These are phyloP conservation scores for Alloascoidea africana DNA, from an alignment of 805 yeast genomes.

Conservation along the genomic window DNA sequence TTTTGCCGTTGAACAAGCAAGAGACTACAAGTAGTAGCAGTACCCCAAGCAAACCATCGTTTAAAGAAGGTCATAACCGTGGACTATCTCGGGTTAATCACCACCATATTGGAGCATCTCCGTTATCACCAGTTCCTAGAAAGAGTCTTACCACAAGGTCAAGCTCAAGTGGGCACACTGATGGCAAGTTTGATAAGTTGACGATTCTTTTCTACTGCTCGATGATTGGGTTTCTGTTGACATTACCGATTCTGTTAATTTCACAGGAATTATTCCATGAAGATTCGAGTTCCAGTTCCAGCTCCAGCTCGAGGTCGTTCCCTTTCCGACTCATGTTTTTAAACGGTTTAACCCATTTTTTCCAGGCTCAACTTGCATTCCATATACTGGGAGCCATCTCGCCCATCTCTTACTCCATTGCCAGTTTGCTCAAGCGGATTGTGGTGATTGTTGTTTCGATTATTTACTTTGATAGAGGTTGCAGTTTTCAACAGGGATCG, in stretches of 20 bases:
- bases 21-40: too few species aligned
- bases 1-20: conserved; percentile 11
- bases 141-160: too few species aligned
- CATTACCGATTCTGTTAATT: conserved; percentile 50
- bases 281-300: background rate
- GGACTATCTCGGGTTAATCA: conserved; percentile 13
- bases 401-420: conserved; percentile 71
- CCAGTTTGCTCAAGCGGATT: conserved; percentile 62
- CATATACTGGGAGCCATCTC: conserved; percentile 56
- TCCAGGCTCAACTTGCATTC: conserved; percentile 62
- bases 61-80: conserved; percentile 4
- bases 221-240: conserved; percentile 46
- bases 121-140: background rate
- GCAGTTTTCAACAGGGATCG: conserved; percentile 24
- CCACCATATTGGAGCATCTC: too few species aligned
- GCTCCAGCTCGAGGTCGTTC: conserved; percentile 8
- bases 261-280: conserved; percentile 27
- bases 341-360: conserved; percentile 59
- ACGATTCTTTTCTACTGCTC: conserved; percentile 64
- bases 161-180: background rate
- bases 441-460: conserved; percentile 55
- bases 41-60: conserved; percentile 8
- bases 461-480: conserved; percentile 25
- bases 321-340: conserved; percentile 27
- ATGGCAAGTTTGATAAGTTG: conserved; percentile 43